phyloP scores from a whole-genome alignment of 164 flowering plant species.

The Sedum album region DNA sequence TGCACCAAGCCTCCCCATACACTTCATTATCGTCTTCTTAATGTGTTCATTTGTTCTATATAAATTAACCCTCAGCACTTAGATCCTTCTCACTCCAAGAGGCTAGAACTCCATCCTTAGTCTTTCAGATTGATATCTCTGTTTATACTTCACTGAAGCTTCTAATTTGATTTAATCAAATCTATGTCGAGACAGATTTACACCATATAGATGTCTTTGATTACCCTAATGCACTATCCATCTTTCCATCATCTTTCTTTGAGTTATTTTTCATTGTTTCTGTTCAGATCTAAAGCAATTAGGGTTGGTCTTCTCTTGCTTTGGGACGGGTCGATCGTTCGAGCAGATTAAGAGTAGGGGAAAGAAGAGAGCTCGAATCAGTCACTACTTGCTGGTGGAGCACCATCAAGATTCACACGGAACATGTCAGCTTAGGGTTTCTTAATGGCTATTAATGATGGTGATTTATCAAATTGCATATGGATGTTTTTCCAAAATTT shows the following conservation, averaged over 20 bases:
- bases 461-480: not conserved
- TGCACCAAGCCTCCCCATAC: not conserved
- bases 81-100: not conserved
- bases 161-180: too few relatives aligned
- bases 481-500: not conserved
- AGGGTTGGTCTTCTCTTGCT: not conserved
- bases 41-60: not conserved
- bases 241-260: not conserved
- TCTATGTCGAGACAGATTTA: too few relatives aligned
- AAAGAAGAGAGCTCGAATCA: not conserved
- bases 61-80: not conserved
- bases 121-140: not conserved
- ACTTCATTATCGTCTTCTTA: not conserved
- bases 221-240: not conserved
- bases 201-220: too few relatives aligned
- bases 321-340: not conserved
- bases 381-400: not conserved
- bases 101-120: not conserved
- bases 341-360: not conserved
- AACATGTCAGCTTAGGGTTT: not conserved
- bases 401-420: slow-evolving; percentile 6
- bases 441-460: not conserved
- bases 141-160: not conserved
- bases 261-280: not conserved
- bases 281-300: not conserved